Base-by-base conservation (phyloP, 306 rosid species). In the Rosa rugosa region DNA sequence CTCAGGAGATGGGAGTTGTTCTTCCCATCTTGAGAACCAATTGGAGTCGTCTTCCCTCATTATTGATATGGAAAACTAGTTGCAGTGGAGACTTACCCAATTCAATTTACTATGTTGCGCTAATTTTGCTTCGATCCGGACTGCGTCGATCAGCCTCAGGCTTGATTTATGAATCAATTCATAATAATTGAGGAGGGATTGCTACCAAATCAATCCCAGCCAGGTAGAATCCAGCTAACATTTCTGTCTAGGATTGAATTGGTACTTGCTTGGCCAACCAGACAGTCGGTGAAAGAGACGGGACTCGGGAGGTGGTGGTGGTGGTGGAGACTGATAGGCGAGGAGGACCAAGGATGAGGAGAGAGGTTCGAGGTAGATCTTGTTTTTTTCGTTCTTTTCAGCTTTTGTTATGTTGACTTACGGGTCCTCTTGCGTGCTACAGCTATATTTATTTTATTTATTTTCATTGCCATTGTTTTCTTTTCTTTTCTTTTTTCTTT, bases 361-460 rank as follows among this genome's bases (percentile, higher is more conserved):
- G 97, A 90, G 91, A 81, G 87, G 83, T 82, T 93, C 98, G 98
- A 93, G 98, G 98, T 89, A 92, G 98, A 93, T 93, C 95, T 91
- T 90, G 95, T 89, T 86, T 85, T 82, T 31, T 11, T 60, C 41
- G 71, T 84, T 83, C 73, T 80, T 85, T 84, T 80, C 88, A 78
- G 90, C 91, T 85, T 89, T 85, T 82, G 49, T 73, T 83, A 10
- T 46, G 45, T 42, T 42, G 45, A 42, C 45, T 42, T 42, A 42
- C 5, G 45, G 45, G 45, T 42, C 45, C 45, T 42, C 45, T 42
- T 42, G 45, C 45, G 9, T 42, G 45, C 45, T 42, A 42, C 45
- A 42, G 45, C 45, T 42, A 42, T 42, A 42, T 5, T 42, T 5
- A 42, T 42, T 31, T 27, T 27, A 0, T 1, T 27, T 27, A 27